Conservation (phyloP, 495 filamentous ascomycete species). For the Ascodesmis nigricans region DNA sequence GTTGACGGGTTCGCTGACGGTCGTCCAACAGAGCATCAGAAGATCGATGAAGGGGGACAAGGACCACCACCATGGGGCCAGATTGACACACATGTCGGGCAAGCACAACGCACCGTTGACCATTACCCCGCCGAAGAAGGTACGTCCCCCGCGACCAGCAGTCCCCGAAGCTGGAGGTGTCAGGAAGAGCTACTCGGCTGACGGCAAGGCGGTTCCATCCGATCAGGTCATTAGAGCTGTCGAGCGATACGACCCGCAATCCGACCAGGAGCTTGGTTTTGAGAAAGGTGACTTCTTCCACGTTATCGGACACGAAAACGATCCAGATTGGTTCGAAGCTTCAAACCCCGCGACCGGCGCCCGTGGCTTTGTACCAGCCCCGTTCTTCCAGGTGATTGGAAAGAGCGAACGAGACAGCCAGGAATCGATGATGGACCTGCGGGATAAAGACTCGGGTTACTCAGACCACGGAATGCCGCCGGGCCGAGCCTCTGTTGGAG, state of each 20-base stretch:
- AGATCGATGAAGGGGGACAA: slow-evolving; percentile 77
- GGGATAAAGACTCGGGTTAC: slow-evolving; percentile 58
- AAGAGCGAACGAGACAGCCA: slow-evolving; percentile 76
- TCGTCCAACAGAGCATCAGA: slow-evolving; percentile 42
- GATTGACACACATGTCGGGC: slow-evolving; percentile 63
- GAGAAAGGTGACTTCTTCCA: slow-evolving; percentile 93
- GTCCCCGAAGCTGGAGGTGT: slow-evolving; percentile 7
- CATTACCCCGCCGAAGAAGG: slow-evolving; percentile 92
- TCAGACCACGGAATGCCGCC: slow-evolving; percentile 32
- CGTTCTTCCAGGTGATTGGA: slow-evolving; percentile 76
- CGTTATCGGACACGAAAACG: slow-evolving; percentile 90
- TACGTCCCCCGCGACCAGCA: slow-evolving; percentile 25
- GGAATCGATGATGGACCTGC: slow-evolving; percentile 32
- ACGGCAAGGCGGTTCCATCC: slow-evolving; percentile 1
- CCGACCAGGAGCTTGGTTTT: slow-evolving; percentile 65
- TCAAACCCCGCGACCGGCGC: slow-evolving; percentile 84
- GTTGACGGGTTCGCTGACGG: too few species aligned
- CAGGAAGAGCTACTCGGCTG: slow-evolving; percentile 1
- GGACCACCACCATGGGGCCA: slow-evolving; percentile 29
- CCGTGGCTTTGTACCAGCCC: slow-evolving; percentile 76
- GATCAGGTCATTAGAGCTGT: slow-evolving; percentile 83
- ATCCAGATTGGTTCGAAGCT: slow-evolving; percentile 91
- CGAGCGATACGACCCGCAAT: slow-evolving; percentile 69
- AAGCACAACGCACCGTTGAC: slow-evolving; percentile 84
- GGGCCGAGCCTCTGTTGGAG: slow-evolving; percentile 12